These are phyloP conservation scores for Immersiporthe knoxdaviesiana DNA, from an alignment of 2,329 filamentous ascomycete species.

Conservation along the genomic window DNA sequence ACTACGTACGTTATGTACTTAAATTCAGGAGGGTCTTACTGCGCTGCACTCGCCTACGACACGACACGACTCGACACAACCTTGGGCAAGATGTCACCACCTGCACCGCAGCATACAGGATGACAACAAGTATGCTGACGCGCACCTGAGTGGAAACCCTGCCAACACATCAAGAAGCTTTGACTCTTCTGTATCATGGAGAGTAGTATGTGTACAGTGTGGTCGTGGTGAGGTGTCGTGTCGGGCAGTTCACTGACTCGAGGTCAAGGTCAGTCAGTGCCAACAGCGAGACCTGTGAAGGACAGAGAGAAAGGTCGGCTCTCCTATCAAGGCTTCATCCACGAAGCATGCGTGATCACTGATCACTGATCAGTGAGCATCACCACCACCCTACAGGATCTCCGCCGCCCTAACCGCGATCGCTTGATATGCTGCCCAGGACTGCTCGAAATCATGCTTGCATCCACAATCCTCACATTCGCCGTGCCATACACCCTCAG, in stretches of 20 bases:
- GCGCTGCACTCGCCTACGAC: too few relatives aligned
- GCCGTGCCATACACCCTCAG: conserved; percentile 25
- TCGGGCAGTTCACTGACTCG: neutral
- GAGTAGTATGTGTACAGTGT: neutral
- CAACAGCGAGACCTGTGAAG: too few relatives aligned
- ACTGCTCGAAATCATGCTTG: conserved; percentile 9
- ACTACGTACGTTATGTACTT: too few relatives aligned
- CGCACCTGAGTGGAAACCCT: neutral
- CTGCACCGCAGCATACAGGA: too few relatives aligned
- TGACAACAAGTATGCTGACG: too few relatives aligned
- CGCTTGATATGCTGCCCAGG: conserved; percentile 3
- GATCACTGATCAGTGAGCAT: neutral
- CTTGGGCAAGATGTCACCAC: too few relatives aligned
- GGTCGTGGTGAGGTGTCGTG: neutral
- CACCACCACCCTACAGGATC: neutral
- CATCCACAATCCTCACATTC: conserved; percentile 24
- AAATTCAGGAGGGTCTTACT: too few relatives aligned
- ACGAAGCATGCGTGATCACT: too few relatives aligned
- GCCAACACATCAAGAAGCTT: conserved; percentile 1
- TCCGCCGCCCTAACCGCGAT: conserved; percentile 3
- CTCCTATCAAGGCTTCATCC: too few relatives aligned
- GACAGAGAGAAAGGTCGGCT: too few relatives aligned
- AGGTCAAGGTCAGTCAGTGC: too few relatives aligned
- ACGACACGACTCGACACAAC: too few relatives aligned
- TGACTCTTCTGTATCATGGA: neutral